Conservation (phyloP, 2,329 filamentous ascomycete genomes). For the Microdochium paspali region DNA sequence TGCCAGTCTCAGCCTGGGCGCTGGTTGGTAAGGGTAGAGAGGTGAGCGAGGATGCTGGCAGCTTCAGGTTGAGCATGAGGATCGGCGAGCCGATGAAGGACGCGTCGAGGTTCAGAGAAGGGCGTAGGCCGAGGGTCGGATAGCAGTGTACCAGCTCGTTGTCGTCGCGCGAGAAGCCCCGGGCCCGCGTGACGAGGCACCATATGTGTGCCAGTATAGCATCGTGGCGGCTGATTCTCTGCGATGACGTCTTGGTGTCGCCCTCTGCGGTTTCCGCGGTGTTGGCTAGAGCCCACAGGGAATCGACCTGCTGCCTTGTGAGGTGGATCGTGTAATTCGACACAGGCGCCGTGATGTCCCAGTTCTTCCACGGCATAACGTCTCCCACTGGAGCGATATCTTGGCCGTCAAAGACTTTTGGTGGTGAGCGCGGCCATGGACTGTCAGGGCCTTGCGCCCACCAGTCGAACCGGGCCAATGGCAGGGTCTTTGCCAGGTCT, state of each 20-base stretch:
- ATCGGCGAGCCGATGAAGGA: slow-evolving; percentile 12
- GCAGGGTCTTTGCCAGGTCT: not conserved
- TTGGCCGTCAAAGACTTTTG: not conserved
- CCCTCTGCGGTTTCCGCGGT: not conserved
- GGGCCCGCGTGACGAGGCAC: slow-evolving; percentile 15
- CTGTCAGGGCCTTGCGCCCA: not conserved
- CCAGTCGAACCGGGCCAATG: not conserved
- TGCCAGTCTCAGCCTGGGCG: not conserved
- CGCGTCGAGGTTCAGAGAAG: slow-evolving; percentile 4
- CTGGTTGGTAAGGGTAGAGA: not conserved
- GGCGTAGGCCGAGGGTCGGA: slow-evolving; percentile 10
- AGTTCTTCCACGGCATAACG: slow-evolving; percentile 14
- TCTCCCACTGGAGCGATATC: not conserved
- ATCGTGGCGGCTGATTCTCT: slow-evolving; percentile 12
- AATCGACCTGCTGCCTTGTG: slow-evolving; percentile 6
- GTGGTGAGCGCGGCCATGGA: not conserved
- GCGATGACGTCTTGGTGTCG: not conserved
- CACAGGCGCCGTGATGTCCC: slow-evolving; percentile 10
- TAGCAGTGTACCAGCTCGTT: slow-evolving; percentile 9
- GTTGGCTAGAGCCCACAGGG: slow-evolving; percentile 3
- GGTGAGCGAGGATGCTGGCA: slow-evolving; percentile 3
- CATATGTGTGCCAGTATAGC: slow-evolving; percentile 14
- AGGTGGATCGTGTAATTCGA: slow-evolving; percentile 13
- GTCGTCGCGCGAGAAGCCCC: slow-evolving; percentile 3
- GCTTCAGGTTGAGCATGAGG: slow-evolving; percentile 13